Conservation (phyloP, 2,329 filamentous ascomycete species). For the Talaromyces sp. region DNA sequence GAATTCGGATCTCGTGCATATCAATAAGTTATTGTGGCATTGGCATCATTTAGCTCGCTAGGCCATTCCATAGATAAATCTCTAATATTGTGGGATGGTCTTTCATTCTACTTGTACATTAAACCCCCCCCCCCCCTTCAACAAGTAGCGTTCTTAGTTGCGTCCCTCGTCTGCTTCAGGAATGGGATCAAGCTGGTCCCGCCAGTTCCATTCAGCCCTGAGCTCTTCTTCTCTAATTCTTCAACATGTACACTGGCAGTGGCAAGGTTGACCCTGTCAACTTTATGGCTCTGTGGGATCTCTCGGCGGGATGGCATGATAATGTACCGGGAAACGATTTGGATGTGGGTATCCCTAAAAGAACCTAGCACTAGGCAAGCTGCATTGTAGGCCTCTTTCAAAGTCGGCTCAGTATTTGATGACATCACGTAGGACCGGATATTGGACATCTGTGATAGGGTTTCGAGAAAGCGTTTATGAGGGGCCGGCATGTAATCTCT, state of each 20-base stretch:
- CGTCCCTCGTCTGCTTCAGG: conserved; percentile 55
- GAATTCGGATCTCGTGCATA: no score
- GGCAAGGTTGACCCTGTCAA: conserved; percentile 45
- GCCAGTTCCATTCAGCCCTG: conserved; percentile 53
- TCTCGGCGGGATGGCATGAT: conserved; percentile 45
- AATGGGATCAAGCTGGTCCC: conserved; percentile 58
- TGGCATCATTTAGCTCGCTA: no score
- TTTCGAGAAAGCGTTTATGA: conserved; percentile 54
- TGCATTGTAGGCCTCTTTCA: conserved; percentile 50
- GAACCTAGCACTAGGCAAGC: conserved; percentile 49
- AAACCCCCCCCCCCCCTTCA: no score
- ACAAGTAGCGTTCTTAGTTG: conserved; percentile 48
- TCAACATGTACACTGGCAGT: conserved; percentile 48
- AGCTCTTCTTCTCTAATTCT: conserved; percentile 29
- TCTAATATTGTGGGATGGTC: no score
- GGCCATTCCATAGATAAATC: no score
- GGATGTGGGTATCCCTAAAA: conserved; percentile 57
- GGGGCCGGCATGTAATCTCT: conserved; percentile 58
- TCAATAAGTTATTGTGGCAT: no score
- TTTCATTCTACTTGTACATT: no score
- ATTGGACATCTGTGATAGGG: conserved; percentile 49
- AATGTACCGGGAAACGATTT: conserved; percentile 57
- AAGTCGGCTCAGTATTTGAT: conserved; percentile 33
- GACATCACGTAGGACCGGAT: conserved; percentile 49
- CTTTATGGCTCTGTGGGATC: conserved; percentile 12